These are phyloP conservation scores for Somion occarium DNA, from an alignment of 1,284 basidiomycete genomes.

Conservation along the genomic window DNA sequence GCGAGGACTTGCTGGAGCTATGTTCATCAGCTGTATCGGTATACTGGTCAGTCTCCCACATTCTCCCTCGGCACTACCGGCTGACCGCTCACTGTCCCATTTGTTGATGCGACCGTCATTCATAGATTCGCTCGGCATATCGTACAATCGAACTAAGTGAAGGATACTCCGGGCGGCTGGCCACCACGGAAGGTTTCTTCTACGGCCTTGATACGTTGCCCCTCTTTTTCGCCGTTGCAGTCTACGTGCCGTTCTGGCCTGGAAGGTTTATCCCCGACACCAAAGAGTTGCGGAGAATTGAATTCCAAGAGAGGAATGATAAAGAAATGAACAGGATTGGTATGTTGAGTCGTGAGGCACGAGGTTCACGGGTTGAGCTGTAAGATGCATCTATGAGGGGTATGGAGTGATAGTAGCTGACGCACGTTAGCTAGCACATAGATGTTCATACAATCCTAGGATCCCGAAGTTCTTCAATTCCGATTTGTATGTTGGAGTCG, in stretches of 20 bases:
- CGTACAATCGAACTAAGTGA: conserved; percentile 63
- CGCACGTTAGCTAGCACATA: no score
- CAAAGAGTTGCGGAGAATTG: no score
- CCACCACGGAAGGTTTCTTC: conserved; percentile 50
- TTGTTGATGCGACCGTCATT: background rate
- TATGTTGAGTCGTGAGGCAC: no score
- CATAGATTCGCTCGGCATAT: conserved; percentile 61
- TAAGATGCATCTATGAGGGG: no score
- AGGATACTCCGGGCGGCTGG: conserved; percentile 56
- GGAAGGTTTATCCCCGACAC: conserved; percentile 41
- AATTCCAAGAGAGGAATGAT: no score
- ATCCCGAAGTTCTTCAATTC: no score
- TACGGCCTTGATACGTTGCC: conserved; percentile 65
- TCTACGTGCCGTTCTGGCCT: conserved; percentile 58
- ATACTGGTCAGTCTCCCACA: conserved; percentile 43
- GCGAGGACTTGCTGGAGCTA: conserved; percentile 52
- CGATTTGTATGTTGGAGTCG: no score
- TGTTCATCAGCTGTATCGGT: conserved; percentile 59
- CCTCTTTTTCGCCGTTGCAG: conserved; percentile 52
- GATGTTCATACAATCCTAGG: no score
- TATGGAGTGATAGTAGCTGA: no score
- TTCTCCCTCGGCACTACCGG: background rate
- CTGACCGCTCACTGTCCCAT: background rate
- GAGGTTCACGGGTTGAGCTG: no score
- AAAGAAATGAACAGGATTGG: no score